Evolutionary conservation across 228 moss, liverwort and hornwort species (phyloP).

Genomic region (Sphagnum magellanicum): DNA sequence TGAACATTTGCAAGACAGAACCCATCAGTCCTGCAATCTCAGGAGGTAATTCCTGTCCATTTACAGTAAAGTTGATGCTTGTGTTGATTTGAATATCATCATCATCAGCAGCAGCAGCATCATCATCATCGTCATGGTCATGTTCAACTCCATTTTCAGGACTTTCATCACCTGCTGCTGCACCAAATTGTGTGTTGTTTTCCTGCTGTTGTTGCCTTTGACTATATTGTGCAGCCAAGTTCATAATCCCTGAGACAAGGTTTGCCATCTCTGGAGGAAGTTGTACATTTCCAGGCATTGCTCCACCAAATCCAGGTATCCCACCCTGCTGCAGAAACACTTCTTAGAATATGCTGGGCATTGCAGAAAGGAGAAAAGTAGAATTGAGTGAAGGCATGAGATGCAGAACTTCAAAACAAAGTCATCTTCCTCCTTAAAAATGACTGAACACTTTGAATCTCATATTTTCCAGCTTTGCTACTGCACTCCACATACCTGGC

Average conservation of each 20-base stretch:
- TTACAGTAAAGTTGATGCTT: constrained; percentile 22
- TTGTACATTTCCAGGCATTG: constrained; percentile 7
- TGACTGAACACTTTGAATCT: too few relatives aligned
- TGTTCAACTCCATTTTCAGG: constrained; percentile 5
- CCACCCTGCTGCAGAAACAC: constrained; percentile 1
- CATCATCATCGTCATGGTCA: background rate
- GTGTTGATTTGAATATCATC: constrained; percentile 7
- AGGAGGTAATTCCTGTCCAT: constrained; percentile 36
- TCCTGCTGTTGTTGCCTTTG: constrained; percentile 2
- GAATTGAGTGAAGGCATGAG: too few relatives aligned
- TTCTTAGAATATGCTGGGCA: too few relatives aligned
- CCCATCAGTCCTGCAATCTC: constrained; percentile 22
- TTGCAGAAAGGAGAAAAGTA: too few relatives aligned
- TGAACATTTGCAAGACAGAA: constrained; percentile 32
- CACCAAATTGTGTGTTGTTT: background rate
- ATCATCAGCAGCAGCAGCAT: background rate
- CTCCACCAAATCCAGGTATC: constrained; percentile 3
- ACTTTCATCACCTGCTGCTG: background rate
- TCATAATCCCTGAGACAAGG: constrained; percentile 30
- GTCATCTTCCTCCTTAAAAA: too few relatives aligned
- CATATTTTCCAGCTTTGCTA: too few relatives aligned
- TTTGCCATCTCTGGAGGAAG: constrained; percentile 24
- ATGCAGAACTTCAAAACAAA: too few relatives aligned
- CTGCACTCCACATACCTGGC: constrained; percentile 2
- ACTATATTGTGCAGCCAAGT: constrained; percentile 23